Percentiles rank a stretch among this genome's conserved stretches.
Evolutionary conservation across 2,329 filamentous ascomycete species (phyloP).

Genomic region (Penicillium palitans): DNA sequence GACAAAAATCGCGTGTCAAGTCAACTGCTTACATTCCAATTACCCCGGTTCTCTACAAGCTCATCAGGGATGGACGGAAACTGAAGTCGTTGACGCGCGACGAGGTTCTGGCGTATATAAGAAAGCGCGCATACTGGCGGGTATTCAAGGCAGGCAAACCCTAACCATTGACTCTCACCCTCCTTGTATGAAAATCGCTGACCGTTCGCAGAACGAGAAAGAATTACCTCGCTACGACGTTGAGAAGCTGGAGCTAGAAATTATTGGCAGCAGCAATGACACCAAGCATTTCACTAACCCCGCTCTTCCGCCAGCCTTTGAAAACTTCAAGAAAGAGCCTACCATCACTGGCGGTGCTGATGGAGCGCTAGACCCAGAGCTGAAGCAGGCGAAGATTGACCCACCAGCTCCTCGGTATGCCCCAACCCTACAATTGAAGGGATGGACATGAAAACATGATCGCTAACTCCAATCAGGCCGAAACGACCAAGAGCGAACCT

Average conservation of each 20-base stretch:
- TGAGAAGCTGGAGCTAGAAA: constrained; percentile 12
- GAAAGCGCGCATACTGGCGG: constrained; percentile 10
- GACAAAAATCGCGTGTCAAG: neutral
- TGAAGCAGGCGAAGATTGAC: constrained; percentile 10
- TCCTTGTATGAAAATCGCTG: neutral
- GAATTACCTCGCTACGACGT: constrained; percentile 12
- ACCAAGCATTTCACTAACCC: constrained; percentile 10
- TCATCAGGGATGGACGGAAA: constrained; percentile 5
- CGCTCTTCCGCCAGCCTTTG: constrained; percentile 1
- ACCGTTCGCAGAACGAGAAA: constrained; percentile 8
- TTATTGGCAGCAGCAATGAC: constrained; percentile 15
- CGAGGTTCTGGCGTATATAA: constrained; percentile 6
- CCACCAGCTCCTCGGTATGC: constrained; percentile 6
- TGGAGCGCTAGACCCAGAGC: constrained; percentile 10
- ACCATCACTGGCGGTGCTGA: constrained; percentile 12
- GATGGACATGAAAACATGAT: neutral
- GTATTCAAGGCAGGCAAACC: constrained; percentile 3
- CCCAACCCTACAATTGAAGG: too few species aligned
- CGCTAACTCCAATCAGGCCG: constrained; percentile 1
- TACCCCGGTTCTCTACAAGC: constrained; percentile 9
- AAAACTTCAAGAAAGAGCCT: constrained; percentile 15
- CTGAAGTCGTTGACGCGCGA: constrained; percentile 9
- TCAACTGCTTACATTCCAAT: constrained; percentile 13
- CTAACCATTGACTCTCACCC: too few species aligned
- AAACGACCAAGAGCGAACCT: constrained; percentile 11